Percentiles rank a stretch among this genome's conserved stretches.
phyloP scores from a whole-genome alignment of 768 basidiomycete genomes.

The Xerocomellus dryophilus region DNA sequence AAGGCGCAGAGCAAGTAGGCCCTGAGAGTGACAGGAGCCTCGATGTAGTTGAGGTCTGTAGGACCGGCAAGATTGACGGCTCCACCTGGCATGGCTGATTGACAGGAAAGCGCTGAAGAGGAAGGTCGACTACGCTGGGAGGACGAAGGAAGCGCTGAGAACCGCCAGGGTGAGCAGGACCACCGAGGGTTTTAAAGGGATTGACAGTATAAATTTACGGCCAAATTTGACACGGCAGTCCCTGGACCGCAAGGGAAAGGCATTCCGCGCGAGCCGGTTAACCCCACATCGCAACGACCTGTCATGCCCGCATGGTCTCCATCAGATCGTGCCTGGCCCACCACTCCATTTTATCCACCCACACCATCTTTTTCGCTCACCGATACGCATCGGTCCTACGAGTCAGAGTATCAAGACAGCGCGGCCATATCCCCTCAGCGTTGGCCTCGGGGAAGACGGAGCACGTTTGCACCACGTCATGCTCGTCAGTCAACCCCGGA shows the following conservation, averaged over 20 bases:
- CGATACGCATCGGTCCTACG: too few species aligned
- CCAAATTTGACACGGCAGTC: neutral
- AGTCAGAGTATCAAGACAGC: neutral
- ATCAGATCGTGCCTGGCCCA: conserved; percentile 6
- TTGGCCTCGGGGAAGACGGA: neutral
- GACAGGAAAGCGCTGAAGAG: neutral
- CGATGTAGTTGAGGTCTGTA: conserved; percentile 3
- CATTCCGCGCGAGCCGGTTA: conserved; percentile 9
- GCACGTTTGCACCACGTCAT: neutral
- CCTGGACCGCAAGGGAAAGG: neutral
- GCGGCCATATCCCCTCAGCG: neutral
- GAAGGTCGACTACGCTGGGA: neutral
- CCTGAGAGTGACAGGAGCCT: conserved; percentile 25
- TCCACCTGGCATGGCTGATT: conserved; percentile 20
- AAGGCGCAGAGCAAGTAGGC: conserved; percentile 32
- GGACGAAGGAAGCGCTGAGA: conserved; percentile 1
- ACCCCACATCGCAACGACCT: conserved; percentile 23
- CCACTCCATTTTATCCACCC: neutral
- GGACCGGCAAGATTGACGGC: neutral
- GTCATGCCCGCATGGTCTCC: conserved; percentile 21
- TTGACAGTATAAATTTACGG: neutral
- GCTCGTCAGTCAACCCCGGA: neutral
- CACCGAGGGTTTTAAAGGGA: conserved; percentile 4
- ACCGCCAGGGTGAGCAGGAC: neutral
- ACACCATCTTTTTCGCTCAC: neutral